Evolutionary conservation across 305 asterid species (phyloP).

Genomic region (Striga hermonthica): DNA sequence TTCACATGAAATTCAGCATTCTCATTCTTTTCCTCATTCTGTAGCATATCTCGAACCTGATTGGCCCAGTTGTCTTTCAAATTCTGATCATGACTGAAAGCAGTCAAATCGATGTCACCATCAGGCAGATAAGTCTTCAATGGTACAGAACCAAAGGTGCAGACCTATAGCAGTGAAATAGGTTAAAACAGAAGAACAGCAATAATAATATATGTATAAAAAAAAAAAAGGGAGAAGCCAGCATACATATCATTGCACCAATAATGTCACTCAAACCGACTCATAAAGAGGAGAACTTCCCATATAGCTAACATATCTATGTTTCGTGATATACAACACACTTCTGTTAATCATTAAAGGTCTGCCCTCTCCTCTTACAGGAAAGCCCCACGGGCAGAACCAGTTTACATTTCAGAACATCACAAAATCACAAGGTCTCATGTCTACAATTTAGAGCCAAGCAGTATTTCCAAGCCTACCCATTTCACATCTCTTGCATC

Average conservation of each 20-base stretch:
- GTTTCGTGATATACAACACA: no score
- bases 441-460: no score
- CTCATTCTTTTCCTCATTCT: constrained; percentile 78
- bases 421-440: not conserved
- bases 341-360: no score
- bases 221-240: not conserved
- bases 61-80: constrained; percentile 80
- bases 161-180: constrained; percentile 48
- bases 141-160: constrained; percentile 93
- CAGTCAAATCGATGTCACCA: constrained; percentile 90
- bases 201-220: no score
- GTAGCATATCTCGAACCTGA: constrained; percentile 76
- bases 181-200: not conserved
- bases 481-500: no score
- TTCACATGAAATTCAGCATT: constrained; percentile 81
- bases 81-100: constrained; percentile 64
- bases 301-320: no score
- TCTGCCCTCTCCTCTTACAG: not conserved
- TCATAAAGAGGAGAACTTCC: not conserved
- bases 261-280: constrained; percentile 7
- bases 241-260: constrained; percentile 2
- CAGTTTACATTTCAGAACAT: not conserved
- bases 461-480: no score
- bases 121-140: constrained; percentile 94
- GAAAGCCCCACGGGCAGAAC: no score